Base-by-base conservation (phyloP, 1,284 basidiomycete species). In the Mycosarcoma maydis region DNA sequence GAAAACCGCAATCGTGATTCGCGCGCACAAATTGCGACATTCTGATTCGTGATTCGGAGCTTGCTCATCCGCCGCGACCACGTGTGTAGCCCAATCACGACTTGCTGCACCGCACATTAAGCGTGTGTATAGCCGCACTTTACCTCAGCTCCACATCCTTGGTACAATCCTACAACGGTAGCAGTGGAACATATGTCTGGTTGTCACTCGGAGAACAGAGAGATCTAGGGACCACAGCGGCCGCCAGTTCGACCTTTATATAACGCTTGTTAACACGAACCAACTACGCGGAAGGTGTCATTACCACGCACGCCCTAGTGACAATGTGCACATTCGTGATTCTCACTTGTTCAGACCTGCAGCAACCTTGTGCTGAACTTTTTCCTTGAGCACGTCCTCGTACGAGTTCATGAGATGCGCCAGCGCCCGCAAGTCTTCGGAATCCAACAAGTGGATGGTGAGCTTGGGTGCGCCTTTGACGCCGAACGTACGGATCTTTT, bases 371-470 rank as follows among this genome's bases (percentile, higher is more conserved):
- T 53, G 52, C 29, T 47, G 23, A 6, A 80, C 72, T 59, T 83
- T 83, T 81, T 91, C 90, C 83, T 89, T 91, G 60, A 94, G 84
- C 3, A 92, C 86, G 2, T 87, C 84, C 7, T 91, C 90, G 80
- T 92, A 93, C 77, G 89, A 90, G 81, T 92, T 90, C 90, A 92
- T 90, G 48, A 94, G 85, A 78, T 92, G 90, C 9, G 90, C 90
- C 34, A 94, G 85, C 1, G 91, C 84, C 29, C 90, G 86, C 22
- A 94, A 85, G 75, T 94, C 92, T 57, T 93, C 92, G 70, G 89
- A 86, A 73, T 94, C 91, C 53, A 94, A 84, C 10, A 94, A 85
- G 2, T 87, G 84, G 71, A 94, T 92, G 1, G 92, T 77, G 20
- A 78, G 50, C 68, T 77, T 78, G 30, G 75, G 76, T 58, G 90